Conservation (phyloP, 116 monocot species). For the Iris pallida region DNA sequence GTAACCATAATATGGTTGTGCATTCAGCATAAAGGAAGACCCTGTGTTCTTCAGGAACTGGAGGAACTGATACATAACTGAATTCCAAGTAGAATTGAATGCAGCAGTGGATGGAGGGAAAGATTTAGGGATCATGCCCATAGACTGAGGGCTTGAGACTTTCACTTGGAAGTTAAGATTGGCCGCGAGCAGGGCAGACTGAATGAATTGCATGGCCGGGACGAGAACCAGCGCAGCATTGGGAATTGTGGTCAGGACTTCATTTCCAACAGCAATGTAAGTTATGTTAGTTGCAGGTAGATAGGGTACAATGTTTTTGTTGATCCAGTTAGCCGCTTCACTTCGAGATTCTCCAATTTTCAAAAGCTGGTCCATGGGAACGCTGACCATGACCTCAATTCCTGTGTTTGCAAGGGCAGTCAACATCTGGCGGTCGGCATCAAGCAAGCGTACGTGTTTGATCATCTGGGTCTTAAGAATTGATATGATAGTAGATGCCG, state of each 20-base stretch:
- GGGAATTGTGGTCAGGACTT: conserved; percentile 65
- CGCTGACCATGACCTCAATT: conserved; percentile 77
- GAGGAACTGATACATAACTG: conserved; percentile 53
- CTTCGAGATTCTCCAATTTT: conserved; percentile 56
- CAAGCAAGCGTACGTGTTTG: conserved; percentile 67
- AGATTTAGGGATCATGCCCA: conserved; percentile 59
- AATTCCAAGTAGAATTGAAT: conserved; percentile 83
- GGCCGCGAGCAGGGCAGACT: conserved; percentile 74
- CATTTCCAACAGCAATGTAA: conserved; percentile 73
- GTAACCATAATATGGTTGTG: conserved; percentile 71
- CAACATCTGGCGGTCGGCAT: conserved; percentile 68
- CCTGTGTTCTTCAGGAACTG: conserved; percentile 78
- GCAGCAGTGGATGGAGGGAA: conserved; percentile 83
- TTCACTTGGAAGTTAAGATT: conserved; percentile 78
- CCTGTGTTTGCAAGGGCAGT: conserved; percentile 72
- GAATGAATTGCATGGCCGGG: conserved; percentile 73
- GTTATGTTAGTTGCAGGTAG: conserved; percentile 86
- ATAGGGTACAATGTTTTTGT: conserved; percentile 65
- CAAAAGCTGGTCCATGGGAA: conserved; percentile 68
- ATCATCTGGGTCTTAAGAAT: conserved; percentile 61
- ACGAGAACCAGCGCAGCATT: conserved; percentile 78
- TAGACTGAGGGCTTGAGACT: conserved; percentile 71
- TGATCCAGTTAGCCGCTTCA: conserved; percentile 84
- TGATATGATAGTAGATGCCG: conserved; percentile 64
- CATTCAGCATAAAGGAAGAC: conserved; percentile 81